These are phyloP conservation scores for Mycena sp. DNA, from an alignment of 1,284 basidiomycete species.

Conservation along the genomic window DNA sequence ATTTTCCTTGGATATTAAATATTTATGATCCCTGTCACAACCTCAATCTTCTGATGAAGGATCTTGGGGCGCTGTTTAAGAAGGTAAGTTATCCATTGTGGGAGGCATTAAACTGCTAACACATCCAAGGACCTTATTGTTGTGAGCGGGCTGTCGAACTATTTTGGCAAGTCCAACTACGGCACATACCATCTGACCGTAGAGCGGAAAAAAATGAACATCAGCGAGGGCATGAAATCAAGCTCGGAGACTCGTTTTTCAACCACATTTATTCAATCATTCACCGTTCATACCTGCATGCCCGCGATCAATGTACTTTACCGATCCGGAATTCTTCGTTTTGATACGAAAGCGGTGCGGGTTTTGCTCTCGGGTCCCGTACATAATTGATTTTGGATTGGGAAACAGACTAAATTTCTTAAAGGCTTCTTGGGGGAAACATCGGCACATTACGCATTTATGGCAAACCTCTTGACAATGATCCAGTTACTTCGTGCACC, in stretches of 20 bases:
- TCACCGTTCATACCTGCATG: conserved; percentile 13
- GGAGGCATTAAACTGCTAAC: no score
- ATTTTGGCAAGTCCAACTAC: no score
- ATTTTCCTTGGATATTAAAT: conserved; percentile 33
- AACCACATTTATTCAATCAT: conserved; percentile 15
- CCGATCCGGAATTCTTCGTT: conserved; percentile 3
- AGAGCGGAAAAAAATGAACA: conserved; percentile 10
- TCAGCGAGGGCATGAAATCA: conserved; percentile 23
- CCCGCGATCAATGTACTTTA: conserved; percentile 11
- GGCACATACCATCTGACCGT: conserved; percentile 10
- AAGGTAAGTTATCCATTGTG: no score
- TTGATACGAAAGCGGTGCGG: conserved; percentile 17
- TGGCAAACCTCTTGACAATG: conserved; percentile 27
- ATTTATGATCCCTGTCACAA: conserved; percentile 36
- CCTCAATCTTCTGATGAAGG: conserved; percentile 29
- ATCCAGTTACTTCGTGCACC: conserved; percentile 28
- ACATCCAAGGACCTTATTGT: conserved; percentile 9
- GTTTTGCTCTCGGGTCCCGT: background rate
- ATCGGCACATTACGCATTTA: conserved; percentile 27
- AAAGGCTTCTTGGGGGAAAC: conserved; percentile 25
- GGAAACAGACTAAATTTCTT: conserved; percentile 31
- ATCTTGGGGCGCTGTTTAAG: conserved; percentile 35
- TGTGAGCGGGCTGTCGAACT: conserved; percentile 18
- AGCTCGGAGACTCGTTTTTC: conserved; percentile 26
- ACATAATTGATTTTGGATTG: background rate